These are phyloP conservation scores for Zoysia matrella DNA, from an alignment of 202 grass and related monocot species.

Conservation along the genomic window DNA sequence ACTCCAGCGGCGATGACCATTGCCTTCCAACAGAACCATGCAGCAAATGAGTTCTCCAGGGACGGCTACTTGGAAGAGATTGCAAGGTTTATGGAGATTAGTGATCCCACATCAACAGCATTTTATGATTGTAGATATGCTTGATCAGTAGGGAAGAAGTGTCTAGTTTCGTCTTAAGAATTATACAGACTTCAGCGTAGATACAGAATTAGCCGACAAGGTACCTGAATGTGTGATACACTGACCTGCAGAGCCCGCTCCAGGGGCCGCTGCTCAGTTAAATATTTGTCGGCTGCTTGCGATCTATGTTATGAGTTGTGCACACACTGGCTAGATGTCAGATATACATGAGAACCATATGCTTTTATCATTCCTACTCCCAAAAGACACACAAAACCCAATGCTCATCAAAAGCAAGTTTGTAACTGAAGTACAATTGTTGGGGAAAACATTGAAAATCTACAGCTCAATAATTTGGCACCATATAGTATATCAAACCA, in stretches of 20 bases:
- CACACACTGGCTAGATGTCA: background rate
- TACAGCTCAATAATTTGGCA: constrained; percentile 7
- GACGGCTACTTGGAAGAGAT: constrained; percentile 76
- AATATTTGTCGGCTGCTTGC: background rate
- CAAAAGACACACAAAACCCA: background rate
- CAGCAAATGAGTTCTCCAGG: constrained; percentile 47
- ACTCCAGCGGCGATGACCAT: constrained; percentile 7
- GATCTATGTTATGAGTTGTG: constrained; percentile 7
- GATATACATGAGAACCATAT: background rate
- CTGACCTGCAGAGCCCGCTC: constrained; percentile 21
- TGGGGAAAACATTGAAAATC: background rate
- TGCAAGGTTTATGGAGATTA: constrained; percentile 68
- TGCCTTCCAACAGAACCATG: constrained; percentile 38
- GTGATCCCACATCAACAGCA: constrained; percentile 39
- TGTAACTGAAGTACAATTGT: background rate
- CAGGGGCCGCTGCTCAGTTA: constrained; percentile 22
- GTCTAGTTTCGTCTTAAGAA: constrained; percentile 4
- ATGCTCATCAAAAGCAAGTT: background rate
- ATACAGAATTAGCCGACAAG: constrained; percentile 14
- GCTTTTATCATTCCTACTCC: background rate
- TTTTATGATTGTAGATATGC: constrained; percentile 56
- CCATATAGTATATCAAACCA: background rate
- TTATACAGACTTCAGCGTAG: constrained; percentile 16
- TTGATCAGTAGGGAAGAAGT: constrained; percentile 23
- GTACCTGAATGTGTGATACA: background rate